Percentiles rank a stretch among this genome's conserved stretches.
phyloP scores from a whole-genome alignment of 805 yeast genomes.

The Pichia ethanolica region DNA sequence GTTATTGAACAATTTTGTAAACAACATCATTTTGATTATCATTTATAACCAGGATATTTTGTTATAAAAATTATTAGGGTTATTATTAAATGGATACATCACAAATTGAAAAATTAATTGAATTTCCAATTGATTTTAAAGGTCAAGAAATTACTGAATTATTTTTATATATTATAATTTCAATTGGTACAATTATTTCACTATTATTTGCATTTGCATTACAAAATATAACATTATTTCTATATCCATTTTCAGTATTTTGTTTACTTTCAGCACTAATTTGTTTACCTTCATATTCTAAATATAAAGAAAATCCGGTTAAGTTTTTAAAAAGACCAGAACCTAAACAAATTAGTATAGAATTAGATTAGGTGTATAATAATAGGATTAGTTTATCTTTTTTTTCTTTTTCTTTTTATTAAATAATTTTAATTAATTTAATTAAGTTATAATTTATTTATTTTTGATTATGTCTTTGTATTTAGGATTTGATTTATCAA shows the following conservation, averaged over 20 bases:
- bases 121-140: slow-evolving; percentile 37
- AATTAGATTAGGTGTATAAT: background rate
- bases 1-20: too few species aligned
- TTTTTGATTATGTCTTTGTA: slow-evolving; percentile 27
- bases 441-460: too few species aligned
- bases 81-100: slow-evolving; percentile 12
- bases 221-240: slow-evolving; percentile 35
- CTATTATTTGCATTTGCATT: slow-evolving; percentile 40
- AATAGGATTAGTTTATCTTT: too few species aligned
- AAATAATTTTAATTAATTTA: too few species aligned
- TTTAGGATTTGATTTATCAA: slow-evolving; percentile 80
- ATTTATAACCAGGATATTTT: background rate
- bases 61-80: too few species aligned
- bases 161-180: slow-evolving; percentile 22
- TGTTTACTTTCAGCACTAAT: slow-evolving; percentile 29
- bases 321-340: slow-evolving; percentile 35
- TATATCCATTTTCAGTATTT: slow-evolving; percentile 33
- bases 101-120: slow-evolving; percentile 19
- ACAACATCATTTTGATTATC: too few species aligned
- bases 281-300: slow-evolving; percentile 53
- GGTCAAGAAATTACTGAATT: slow-evolving; percentile 43
- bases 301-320: slow-evolving; percentile 42
- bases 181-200: slow-evolving; percentile 31
- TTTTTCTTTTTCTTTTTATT: too few species aligned
- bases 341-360: slow-evolving; percentile 8